Conservation (phyloP, 495 filamentous ascomycete genomes). For the Hypoxylon perforatum region DNA sequence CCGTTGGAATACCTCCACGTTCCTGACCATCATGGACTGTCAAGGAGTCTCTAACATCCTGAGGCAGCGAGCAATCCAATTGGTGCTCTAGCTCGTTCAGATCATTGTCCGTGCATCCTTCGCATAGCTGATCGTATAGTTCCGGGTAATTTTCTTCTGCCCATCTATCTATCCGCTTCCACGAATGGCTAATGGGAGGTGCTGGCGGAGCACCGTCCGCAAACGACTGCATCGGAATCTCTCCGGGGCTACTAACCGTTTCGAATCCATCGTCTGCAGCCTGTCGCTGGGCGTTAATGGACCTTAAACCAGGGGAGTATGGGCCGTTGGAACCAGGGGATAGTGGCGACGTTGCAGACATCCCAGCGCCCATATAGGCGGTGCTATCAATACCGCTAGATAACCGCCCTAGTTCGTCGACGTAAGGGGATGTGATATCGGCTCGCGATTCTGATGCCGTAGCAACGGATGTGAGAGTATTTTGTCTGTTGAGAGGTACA, state of each 20-base stretch:
- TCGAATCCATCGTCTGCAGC: slow-evolving; percentile 72
- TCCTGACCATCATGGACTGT: slow-evolving; percentile 95
- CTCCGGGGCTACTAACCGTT: slow-evolving; percentile 72
- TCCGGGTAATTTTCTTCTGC: slow-evolving; percentile 94
- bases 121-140: slow-evolving; percentile 90
- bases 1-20: slow-evolving; percentile 88
- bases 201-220: slow-evolving; percentile 89
- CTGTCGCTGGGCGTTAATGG: slow-evolving; percentile 68
- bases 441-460: slow-evolving; percentile 81
- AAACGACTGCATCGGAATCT: slow-evolving; percentile 98
- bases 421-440: slow-evolving; percentile 78
- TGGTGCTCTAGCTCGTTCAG: slow-evolving; percentile 97
- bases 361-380: slow-evolving; percentile 53
- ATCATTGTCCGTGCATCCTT: slow-evolving; percentile 92
- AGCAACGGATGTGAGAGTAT: slow-evolving; percentile 80
- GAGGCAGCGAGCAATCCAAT: slow-evolving; percentile 91
- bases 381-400: slow-evolving; percentile 64
- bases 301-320: slow-evolving; percentile 92
- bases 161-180: slow-evolving; percentile 94
- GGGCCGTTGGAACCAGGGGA: slow-evolving; percentile 73
- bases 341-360: slow-evolving; percentile 66
- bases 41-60: slow-evolving; percentile 93
- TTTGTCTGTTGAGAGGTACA: slow-evolving; percentile 76
- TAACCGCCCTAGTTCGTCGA: slow-evolving; percentile 69
- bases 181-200: slow-evolving; percentile 87